phyloP scores from a whole-genome alignment of 192 early-diverging fungal species.

The Coemansia sp. region DNA sequence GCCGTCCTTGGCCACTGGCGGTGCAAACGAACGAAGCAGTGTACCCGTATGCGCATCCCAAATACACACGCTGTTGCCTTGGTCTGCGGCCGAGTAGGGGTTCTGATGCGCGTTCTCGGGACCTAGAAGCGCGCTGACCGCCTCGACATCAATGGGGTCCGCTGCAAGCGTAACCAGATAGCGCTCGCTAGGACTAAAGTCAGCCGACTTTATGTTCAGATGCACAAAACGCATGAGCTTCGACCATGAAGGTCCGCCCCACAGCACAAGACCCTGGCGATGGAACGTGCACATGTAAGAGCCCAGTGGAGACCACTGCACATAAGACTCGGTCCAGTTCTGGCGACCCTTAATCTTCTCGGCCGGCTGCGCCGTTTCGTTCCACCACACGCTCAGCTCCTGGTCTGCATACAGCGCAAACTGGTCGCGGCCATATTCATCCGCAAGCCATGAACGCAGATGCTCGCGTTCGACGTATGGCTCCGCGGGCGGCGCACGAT shows the following conservation, averaged over 20 bases:
- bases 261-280: conserved; percentile 88
- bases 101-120: conserved; percentile 65
- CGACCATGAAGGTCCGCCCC: conserved; percentile 92
- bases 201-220: conserved; percentile 83
- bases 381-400: conserved; percentile 85
- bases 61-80: conserved; percentile 75
- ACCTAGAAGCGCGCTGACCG: conserved; percentile 32
- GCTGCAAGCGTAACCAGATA: conserved; percentile 89
- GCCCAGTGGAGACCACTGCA: conserved; percentile 93
- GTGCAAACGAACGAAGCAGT: conserved; percentile 86
- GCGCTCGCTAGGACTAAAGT: conserved; percentile 93
- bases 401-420: conserved; percentile 84
- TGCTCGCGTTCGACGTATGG: conserved; percentile 72
- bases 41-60: conserved; percentile 89
- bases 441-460: conserved; percentile 84
- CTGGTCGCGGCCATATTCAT: conserved; percentile 85
- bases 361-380: conserved; percentile 80
- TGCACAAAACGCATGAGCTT: conserved; percentile 92
- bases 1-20: conserved; percentile 55
- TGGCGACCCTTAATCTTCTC: conserved; percentile 58
- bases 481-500: conserved; percentile 65
- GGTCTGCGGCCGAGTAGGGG: conserved; percentile 67
- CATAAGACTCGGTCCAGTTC: conserved; percentile 94
- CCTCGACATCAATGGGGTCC: conserved; percentile 75
- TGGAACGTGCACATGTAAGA: conserved; percentile 94